Evolutionary conservation across 768 basidiomycete genomes (phyloP).

Genomic region (Harrya chromipes): DNA sequence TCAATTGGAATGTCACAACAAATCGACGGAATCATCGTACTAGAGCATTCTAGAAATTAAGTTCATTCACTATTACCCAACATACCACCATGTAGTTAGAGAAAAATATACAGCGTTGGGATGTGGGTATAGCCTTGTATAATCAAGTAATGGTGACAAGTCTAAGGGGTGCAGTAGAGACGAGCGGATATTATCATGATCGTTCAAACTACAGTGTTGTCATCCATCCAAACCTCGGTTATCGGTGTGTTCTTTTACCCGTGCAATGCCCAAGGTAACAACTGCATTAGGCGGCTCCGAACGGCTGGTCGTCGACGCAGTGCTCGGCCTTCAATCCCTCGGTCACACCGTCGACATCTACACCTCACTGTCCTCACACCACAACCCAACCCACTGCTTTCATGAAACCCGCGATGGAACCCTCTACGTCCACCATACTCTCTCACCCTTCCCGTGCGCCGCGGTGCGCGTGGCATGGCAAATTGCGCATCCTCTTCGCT

Average conservation of each 20-base stretch:
- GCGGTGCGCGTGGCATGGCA: conserved; percentile 67
- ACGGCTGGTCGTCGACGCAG: conserved; percentile 92
- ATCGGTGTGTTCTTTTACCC: conserved; percentile 55
- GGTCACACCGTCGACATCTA: conserved; percentile 89
- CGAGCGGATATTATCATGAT: too few species aligned
- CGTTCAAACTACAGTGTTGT: conserved; percentile 54
- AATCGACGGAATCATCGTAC: too few species aligned
- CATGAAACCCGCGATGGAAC: conserved; percentile 94
- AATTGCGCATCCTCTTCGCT: conserved; percentile 86
- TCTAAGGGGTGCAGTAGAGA: too few species aligned
- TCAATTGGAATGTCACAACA: too few species aligned
- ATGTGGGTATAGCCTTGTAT: too few species aligned
- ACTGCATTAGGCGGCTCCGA: conserved; percentile 80
- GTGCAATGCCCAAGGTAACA: not conserved
- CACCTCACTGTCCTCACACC: conserved; percentile 93
- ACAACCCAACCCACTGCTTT: conserved; percentile 84
- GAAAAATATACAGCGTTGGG: too few species aligned
- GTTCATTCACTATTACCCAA: too few species aligned
- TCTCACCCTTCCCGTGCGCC: conserved; percentile 81
- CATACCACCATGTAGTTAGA: too few species aligned
- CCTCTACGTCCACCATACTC: conserved; percentile 68
- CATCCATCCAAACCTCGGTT: conserved; percentile 91
- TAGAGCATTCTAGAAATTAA: too few species aligned
- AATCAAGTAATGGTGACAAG: too few species aligned
- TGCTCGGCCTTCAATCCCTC: conserved; percentile 77